These are phyloP conservation scores for Coprinellus micaceus DNA, from an alignment of 768 basidiomycete species.

Conservation along the genomic window DNA sequence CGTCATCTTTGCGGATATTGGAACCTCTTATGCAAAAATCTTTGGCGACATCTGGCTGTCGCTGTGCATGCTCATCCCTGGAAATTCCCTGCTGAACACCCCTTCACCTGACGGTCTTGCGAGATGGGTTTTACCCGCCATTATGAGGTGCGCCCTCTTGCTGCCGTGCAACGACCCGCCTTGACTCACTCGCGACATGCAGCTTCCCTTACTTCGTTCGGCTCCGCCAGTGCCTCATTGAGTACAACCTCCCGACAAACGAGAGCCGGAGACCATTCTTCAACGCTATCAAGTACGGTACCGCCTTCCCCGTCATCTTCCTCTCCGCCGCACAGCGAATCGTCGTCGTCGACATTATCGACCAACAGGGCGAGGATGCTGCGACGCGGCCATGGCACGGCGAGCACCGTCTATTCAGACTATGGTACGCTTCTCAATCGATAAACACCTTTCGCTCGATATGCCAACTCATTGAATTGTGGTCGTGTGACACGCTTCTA, in stretches of 20 bases:
- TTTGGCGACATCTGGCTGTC: slow-evolving; percentile 93
- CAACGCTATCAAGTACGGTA: slow-evolving; percentile 95
- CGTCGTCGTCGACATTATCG: slow-evolving; percentile 56
- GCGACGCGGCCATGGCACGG: slow-evolving; percentile 60
- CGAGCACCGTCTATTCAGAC: slow-evolving; percentile 73
- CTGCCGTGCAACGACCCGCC: no score
- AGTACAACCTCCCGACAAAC: slow-evolving; percentile 64
- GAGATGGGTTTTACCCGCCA: slow-evolving; percentile 73
- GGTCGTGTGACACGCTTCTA: slow-evolving; percentile 24
- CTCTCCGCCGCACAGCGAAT: slow-evolving; percentile 87
- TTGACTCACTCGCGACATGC: no score
- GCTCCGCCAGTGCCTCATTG: slow-evolving; percentile 89
- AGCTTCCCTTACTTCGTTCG: slow-evolving; percentile 88
- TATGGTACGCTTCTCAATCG: slow-evolving; percentile 53
- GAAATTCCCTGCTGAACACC: slow-evolving; percentile 66
- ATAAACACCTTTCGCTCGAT: neutral
- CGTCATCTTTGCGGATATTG: slow-evolving; percentile 89
- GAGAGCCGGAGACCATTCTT: slow-evolving; percentile 69
- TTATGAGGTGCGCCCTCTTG: slow-evolving; percentile 69
- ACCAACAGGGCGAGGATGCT: slow-evolving; percentile 42
- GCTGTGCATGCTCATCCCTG: slow-evolving; percentile 78
- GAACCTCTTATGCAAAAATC: slow-evolving; percentile 96
- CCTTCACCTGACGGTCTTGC: slow-evolving; percentile 61
- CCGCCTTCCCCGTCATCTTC: slow-evolving; percentile 94
- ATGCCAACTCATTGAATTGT: slow-evolving; percentile 5